Percentiles rank a stretch among this genome's conserved stretches.
These are phyloP conservation scores for Leccinum uliginosum DNA, from an alignment of 768 basidiomycete species.

Conservation along the genomic window DNA sequence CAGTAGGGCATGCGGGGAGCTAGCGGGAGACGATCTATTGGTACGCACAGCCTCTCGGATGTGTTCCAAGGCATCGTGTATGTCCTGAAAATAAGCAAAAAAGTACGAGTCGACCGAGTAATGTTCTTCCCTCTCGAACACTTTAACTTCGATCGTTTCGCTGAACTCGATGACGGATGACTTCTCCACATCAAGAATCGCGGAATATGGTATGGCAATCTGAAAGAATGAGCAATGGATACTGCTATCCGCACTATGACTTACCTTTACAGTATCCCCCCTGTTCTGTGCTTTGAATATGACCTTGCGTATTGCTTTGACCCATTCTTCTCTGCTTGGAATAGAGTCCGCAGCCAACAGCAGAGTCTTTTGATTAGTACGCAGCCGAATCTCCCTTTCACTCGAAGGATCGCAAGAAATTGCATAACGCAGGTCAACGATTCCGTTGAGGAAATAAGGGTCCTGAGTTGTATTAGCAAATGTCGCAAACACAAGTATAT, in stretches of 20 bases:
- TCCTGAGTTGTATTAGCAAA: conserved; percentile 49
- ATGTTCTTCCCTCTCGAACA: conserved; percentile 73
- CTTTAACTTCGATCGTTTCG: conserved; percentile 93
- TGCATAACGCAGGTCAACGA: conserved; percentile 91
- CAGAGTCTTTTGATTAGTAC: conserved; percentile 77
- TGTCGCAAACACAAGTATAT: not conserved
- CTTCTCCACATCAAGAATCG: conserved; percentile 83
- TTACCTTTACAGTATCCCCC: conserved; percentile 91
- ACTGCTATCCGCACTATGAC: conserved; percentile 3
- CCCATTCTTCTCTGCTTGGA: conserved; percentile 90
- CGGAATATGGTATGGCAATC: conserved; percentile 94
- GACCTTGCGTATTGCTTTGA: conserved; percentile 89
- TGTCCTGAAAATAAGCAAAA: conserved; percentile 90
- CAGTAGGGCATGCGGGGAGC: conserved; percentile 36
- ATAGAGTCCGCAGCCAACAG: conserved; percentile 72
- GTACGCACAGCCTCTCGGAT: conserved; percentile 74
- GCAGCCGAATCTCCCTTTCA: conserved; percentile 76
- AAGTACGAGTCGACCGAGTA: conserved; percentile 85
- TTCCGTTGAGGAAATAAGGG: conserved; percentile 96
- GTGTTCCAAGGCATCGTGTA: conserved; percentile 69
- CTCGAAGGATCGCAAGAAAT: conserved; percentile 79
- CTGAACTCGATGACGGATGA: conserved; percentile 92
- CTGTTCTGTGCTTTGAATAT: conserved; percentile 96
- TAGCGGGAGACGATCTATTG: conserved; percentile 35
- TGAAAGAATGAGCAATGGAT: conserved; percentile 21